Evolutionary conservation across 495 filamentous ascomycete species (phyloP), one percentile per base, ranked within the genome.

Genomic region (Chaetomium cochliodes): DNA sequence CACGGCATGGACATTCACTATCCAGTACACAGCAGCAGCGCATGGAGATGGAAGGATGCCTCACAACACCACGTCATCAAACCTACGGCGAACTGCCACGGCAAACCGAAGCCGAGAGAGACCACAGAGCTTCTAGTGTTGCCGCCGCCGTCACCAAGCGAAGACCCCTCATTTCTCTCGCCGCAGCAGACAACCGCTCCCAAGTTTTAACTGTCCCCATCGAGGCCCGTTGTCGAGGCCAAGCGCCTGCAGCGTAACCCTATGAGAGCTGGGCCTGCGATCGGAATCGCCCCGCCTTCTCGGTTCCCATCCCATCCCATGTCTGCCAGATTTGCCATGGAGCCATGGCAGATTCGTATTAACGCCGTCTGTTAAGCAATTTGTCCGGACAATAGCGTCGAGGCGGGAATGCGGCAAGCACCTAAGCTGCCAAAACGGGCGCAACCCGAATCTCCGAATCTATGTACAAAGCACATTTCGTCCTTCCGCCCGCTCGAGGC

Each of bases 161-260:
- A 55, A 25, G 20, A 49, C 57, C 63, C 46, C 61, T 72, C 68
- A 70, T 70, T 63, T 72, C 70, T 41, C 65, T 56, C 63, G 58
- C 59, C 30, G 49, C 62, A 44, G 51, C 39, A 30, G 46, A 47
- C 39, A 51, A 50, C 59, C 42, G 37, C 50, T 65, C 22, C 33
- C 26, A 58, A 57, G 52, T 18, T 60, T 47, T 58, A 28, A 18
- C 12, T 37, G 28, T 18, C 47, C 33, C 59, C 37, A n/a, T 30
- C 33, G 60, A 65, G 72, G 67, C 72, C 72, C 62, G 57, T 73
- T 68, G 26, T 67, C 28, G 58, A 60, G 70, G 67, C 72, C 72
- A 69, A 65, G 67, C 70, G 69, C 56, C 65, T 67, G 65, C 61
- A 61, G 41, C 37, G 55, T 41, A 66, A 63, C 65, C 47, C 46